A percentile compares a stretch with the other conserved stretches of the same genome.
Conservation (phyloP, 768 basidiomycete species). For the Neoboletus brunneissimus region DNA sequence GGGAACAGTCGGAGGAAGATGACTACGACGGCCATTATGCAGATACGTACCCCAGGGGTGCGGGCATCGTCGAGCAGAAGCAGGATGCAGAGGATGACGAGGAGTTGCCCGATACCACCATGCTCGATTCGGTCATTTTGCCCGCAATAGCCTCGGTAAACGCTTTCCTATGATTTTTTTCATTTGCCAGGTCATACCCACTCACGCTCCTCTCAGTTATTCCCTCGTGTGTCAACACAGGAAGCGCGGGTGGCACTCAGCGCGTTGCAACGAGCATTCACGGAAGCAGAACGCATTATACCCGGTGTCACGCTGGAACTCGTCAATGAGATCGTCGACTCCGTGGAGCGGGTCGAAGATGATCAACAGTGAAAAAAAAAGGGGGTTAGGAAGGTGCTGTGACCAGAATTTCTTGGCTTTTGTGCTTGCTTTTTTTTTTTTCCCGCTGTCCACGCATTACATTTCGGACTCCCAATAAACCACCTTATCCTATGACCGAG, state of each 20-base stretch:
- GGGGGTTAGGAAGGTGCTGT: neutral
- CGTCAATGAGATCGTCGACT: constrained; percentile 91
- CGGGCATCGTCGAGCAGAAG: constrained; percentile 35
- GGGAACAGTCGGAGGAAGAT: constrained; percentile 62
- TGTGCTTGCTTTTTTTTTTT: constrained; percentile 11
- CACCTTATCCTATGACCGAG: constrained; percentile 16
- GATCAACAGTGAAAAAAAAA: constrained; percentile 36
- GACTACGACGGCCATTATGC: constrained; percentile 59
- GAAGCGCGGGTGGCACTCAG: constrained; percentile 86
- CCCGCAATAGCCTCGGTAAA: constrained; percentile 95
- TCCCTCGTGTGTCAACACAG: constrained; percentile 89
- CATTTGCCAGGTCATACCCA: constrained; percentile 1
- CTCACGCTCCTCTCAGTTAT: constrained; percentile 54
- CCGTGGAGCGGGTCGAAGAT: constrained; percentile 87
- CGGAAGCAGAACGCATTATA: constrained; percentile 92
- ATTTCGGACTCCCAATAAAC: constrained; percentile 18
- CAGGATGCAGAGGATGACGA: constrained; percentile 52
- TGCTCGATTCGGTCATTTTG: constrained; percentile 92
- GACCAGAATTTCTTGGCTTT: constrained; percentile 17
- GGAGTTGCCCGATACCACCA: constrained; percentile 74
- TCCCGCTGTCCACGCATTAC: constrained; percentile 12
- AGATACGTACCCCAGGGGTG: constrained; percentile 46
- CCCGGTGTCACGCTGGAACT: constrained; percentile 93
- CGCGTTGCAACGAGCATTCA: constrained; percentile 86
- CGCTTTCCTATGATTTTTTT: constrained; percentile 8